Percentiles rank a stretch among this genome's conserved stretches.
These are phyloP conservation scores for Cicer judaicum DNA, from an alignment of 306 rosid genomes.

Conservation along the genomic window DNA sequence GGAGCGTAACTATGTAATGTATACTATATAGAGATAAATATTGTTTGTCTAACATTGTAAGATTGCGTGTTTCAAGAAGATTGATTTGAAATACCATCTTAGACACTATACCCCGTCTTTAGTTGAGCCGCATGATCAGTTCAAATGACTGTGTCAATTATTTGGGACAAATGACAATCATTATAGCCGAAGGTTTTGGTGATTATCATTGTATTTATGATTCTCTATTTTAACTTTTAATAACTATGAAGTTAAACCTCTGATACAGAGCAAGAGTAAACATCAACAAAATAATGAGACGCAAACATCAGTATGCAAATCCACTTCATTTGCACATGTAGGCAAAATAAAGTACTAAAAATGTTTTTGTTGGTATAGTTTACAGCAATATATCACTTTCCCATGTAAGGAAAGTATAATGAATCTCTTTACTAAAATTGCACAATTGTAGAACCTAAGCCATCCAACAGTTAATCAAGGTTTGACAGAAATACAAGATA, in stretches of 20 bases:
- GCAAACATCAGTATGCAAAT: constrained; percentile 32
- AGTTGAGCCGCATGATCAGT: constrained; percentile 3
- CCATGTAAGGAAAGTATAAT: constrained; percentile 5
- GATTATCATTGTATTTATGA: constrained; percentile 28
- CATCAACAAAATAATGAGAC: constrained; percentile 18
- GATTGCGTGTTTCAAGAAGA: constrained; percentile 6
- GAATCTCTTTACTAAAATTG: constrained; percentile 12
- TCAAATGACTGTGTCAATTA: constrained; percentile 31
- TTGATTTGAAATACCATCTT: constrained; percentile 28
- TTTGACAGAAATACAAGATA: constrained; percentile 1
- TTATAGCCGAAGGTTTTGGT: constrained; percentile 12
- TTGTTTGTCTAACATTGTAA: neutral
- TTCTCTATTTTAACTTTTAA: neutral
- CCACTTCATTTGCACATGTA: constrained; percentile 33
- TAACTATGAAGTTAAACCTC: constrained; percentile 20
- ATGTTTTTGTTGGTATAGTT: neutral
- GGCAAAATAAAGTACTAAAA: constrained; percentile 18
- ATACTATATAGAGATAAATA: neutral
- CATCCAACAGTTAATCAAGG: constrained; percentile 9
- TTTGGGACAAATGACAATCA: neutral
- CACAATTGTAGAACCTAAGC: constrained; percentile 15
- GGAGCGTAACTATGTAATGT: constrained; percentile 1
- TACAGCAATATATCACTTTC: constrained; percentile 32
- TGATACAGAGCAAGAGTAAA: constrained; percentile 27
- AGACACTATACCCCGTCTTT: constrained; percentile 12